Conservation (phyloP, 371 early-diverging fungal genomes). For the Mortierella polycephala region DNA sequence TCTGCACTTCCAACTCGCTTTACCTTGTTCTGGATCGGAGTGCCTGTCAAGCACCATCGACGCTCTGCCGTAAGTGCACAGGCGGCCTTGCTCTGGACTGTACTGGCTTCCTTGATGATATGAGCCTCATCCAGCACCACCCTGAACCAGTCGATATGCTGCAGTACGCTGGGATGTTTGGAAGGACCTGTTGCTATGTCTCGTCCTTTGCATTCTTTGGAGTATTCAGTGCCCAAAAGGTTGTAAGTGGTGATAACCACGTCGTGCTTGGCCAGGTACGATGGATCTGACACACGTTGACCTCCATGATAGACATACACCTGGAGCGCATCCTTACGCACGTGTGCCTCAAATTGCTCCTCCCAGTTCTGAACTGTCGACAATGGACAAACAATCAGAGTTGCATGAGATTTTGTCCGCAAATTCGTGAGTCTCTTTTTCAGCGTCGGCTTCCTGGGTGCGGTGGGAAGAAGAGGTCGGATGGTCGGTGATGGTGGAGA, state of each 20-base stretch:
- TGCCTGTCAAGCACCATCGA: constrained; percentile 84
- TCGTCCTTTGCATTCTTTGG: constrained; percentile 59
- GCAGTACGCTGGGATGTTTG: constrained; percentile 52
- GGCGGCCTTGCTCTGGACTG: constrained; percentile 65
- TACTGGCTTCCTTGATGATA: constrained; percentile 70
- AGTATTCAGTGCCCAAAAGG: constrained; percentile 63
- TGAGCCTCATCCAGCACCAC: constrained; percentile 78
- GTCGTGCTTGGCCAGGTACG: constrained; percentile 58
- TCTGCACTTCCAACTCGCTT: not conserved
- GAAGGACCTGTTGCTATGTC: constrained; percentile 28
- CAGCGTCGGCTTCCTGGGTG: constrained; percentile 34
- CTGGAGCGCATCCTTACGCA: constrained; percentile 46
- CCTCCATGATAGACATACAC: constrained; percentile 71
- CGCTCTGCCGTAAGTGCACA: constrained; percentile 65
- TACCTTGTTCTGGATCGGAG: constrained; percentile 81
- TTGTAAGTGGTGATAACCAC: constrained; percentile 76
- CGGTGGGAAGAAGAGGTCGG: constrained; percentile 36
- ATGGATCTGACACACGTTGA: constrained; percentile 45
- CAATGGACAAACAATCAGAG: constrained; percentile 74
- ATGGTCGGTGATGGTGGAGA: constrained; percentile 51
- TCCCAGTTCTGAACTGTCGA: constrained; percentile 77
- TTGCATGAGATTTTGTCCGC: constrained; percentile 55
- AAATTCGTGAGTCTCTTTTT: constrained; percentile 35
- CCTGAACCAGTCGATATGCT: constrained; percentile 65
- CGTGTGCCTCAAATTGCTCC: constrained; percentile 68